A percentile compares a stretch with the other conserved stretches of the same genome.
phyloP scores from a whole-genome alignment of 2,329 filamentous ascomycete species.

The Shiraia sp. region DNA sequence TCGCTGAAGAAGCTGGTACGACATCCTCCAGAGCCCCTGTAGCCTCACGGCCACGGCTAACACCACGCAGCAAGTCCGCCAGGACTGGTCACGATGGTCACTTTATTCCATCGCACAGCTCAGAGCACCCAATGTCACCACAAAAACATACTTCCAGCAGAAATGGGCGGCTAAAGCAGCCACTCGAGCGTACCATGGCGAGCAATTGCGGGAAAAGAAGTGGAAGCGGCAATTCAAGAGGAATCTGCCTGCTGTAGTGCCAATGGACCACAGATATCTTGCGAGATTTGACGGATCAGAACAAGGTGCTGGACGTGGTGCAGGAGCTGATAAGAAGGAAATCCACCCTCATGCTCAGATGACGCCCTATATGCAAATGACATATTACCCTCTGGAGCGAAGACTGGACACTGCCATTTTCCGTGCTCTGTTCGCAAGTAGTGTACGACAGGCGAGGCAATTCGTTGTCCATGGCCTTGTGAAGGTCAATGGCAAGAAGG shows the following conservation, averaged over 20 bases:
- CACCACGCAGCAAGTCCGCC: constrained; percentile 75
- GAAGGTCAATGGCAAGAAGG: constrained; percentile 95
- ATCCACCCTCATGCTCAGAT: constrained; percentile 42
- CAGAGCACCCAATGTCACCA: constrained; percentile 44
- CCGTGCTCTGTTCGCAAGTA: constrained; percentile 90
- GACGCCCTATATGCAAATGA: constrained; percentile 96
- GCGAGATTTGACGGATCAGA: constrained; percentile 81
- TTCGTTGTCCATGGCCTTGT: constrained; percentile 93
- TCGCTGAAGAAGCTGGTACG: constrained; percentile 68
- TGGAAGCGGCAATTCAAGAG: constrained; percentile 93
- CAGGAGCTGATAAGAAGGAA: constrained; percentile 58
- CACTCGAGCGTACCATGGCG: constrained; percentile 88
- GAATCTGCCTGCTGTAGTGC: constrained; percentile 77
- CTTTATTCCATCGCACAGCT: constrained; percentile 80
- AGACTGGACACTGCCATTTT: constrained; percentile 94
- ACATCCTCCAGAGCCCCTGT: constrained; percentile 10
- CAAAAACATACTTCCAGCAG: constrained; percentile 87
- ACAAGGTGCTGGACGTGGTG: constrained; percentile 80
- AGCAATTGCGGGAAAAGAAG: constrained; percentile 88
- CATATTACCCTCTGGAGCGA: constrained; percentile 87
- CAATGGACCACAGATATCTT: constrained; percentile 81
- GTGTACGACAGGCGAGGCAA: constrained; percentile 87
- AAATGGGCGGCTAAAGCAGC: constrained; percentile 92
- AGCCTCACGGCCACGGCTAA: constrained; percentile 10
- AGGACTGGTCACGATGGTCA: constrained; percentile 98